Evolutionary conservation across 2,329 filamentous ascomycete species (phyloP).

Genomic region (Talaromyces funiculosus): DNA sequence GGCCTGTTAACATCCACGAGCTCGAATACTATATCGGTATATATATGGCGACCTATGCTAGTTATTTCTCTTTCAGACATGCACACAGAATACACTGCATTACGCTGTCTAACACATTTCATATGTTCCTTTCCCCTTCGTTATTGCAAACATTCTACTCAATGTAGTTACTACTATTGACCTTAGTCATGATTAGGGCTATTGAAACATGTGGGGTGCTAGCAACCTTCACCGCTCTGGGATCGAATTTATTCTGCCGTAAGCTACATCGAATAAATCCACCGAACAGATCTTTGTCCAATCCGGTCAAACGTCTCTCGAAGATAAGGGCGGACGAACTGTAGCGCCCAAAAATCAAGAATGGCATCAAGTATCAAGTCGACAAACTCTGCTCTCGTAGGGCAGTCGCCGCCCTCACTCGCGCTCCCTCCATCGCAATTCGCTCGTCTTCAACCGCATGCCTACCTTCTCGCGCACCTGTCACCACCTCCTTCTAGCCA

Average conservation of each 20-base stretch:
- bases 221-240: slow-evolving; percentile 16
- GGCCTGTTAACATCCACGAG: too few species aligned
- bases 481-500: slow-evolving; percentile 47
- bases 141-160: background rate
- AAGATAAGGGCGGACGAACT: background rate
- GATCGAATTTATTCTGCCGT: slow-evolving; percentile 15
- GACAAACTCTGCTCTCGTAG: slow-evolving; percentile 12
- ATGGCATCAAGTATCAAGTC: slow-evolving; percentile 21
- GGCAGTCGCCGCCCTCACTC: slow-evolving; percentile 35
- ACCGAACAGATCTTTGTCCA: background rate
- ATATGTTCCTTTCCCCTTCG: background rate
- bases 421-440: slow-evolving; percentile 64
- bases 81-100: too few species aligned
- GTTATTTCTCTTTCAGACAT: too few species aligned
- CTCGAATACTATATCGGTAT: too few species aligned
- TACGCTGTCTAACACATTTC: too few species aligned
- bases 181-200: background rate
- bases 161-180: too few species aligned
- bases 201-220: background rate
- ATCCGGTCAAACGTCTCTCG: background rate
- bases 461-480: slow-evolving; percentile 86
- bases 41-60: too few species aligned
- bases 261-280: background rate
- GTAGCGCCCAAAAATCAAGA: background rate
- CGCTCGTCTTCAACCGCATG: slow-evolving; percentile 80